Base-by-base conservation (phyloP, 2,329 filamentous ascomycete genomes). In the Rasamsonia emersonii region DNA sequence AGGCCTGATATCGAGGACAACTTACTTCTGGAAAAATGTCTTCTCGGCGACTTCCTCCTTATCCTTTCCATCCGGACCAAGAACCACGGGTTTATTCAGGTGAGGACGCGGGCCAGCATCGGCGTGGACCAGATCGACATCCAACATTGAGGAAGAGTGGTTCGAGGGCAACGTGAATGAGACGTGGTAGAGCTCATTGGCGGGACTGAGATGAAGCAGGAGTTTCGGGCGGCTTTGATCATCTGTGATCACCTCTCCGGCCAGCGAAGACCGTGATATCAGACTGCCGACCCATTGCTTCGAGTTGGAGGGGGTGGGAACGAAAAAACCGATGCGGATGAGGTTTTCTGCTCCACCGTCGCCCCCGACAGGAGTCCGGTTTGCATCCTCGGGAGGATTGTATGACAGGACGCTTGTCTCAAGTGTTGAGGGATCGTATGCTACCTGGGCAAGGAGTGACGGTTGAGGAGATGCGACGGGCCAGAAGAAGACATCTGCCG, bases 281-380 rank as follows among this genome's bases (percentile, higher is more conserved):
- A 65, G 45, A 20, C 56, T 59, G 5, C 61, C 59, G 6, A 56
- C 50, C 59, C 59, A 63, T 48, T 59, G 53, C 31, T 52, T 57
- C 10, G 48, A 29, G 26, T 51, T 53, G 16, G 47, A 41, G 1
- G 48, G 36, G 2, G 50, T 53, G 13, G 42, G 42, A 23, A 45
- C 72, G 44, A 62, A 68, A 19, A 73, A 64, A 37, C 70, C 71
- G 5, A 75, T 58, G 23, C 70, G 65, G 27, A 73, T 56, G 41
- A 75, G 68, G 47, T 67, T 63, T 33, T 67, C 58, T 43, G 68
- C 57, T 23, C 34, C 24, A 28, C 44, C 28, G 36, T 40, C 19
- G 33, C 39, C 18, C 30, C 37, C 20, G 35, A 26, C 18, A 32
- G 30, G 11, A 36, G 18, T 18, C 23, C 17, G 28, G 20, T 36